Evolutionary conservation across 139 green algal species (phyloP).

Genomic region (Edaphochlamys debaryana): DNA sequence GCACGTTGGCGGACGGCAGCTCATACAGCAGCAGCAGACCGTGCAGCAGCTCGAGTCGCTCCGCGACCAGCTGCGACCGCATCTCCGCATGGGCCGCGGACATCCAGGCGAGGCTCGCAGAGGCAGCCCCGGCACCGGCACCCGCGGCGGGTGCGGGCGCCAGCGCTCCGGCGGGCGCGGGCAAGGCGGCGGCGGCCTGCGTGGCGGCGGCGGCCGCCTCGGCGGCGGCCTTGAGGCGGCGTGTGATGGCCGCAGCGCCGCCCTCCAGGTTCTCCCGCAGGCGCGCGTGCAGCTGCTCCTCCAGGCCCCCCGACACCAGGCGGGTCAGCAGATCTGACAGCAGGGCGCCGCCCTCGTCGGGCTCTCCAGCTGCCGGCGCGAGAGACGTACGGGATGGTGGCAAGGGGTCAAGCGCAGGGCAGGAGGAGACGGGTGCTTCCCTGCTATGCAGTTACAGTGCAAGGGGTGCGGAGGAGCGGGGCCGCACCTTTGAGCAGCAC

Average conservation of each 20-base stretch:
- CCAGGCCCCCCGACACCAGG: conserved; percentile 50
- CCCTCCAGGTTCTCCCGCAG: conserved; percentile 41
- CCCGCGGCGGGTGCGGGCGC: neutral
- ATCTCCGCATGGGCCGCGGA: conserved; percentile 23
- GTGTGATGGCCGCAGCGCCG: conserved; percentile 20
- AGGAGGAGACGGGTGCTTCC: too few relatives aligned
- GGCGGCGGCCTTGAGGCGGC: neutral
- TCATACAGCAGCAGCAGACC: conserved; percentile 72
- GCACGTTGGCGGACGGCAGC: conserved; percentile 51
- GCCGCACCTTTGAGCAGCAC: conserved; percentile 63
- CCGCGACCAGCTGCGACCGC: conserved; percentile 45
- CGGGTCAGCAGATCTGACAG: neutral
- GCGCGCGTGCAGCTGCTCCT: conserved; percentile 49
- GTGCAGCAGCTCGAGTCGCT: conserved; percentile 70
- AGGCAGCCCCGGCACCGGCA: neutral
- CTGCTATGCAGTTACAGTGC: too few relatives aligned
- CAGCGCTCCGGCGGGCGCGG: neutral
- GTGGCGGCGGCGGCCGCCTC: neutral
- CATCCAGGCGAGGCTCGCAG: conserved; percentile 36
- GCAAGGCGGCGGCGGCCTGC: neutral
- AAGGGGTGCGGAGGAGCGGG: too few relatives aligned
- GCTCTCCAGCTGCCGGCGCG: neutral
- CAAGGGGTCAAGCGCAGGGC: neutral
- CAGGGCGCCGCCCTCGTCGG: neutral
- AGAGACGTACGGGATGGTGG: neutral